phyloP scores from a whole-genome alignment of 345 rosid genomes.

The Lumnitzera littorea region DNA sequence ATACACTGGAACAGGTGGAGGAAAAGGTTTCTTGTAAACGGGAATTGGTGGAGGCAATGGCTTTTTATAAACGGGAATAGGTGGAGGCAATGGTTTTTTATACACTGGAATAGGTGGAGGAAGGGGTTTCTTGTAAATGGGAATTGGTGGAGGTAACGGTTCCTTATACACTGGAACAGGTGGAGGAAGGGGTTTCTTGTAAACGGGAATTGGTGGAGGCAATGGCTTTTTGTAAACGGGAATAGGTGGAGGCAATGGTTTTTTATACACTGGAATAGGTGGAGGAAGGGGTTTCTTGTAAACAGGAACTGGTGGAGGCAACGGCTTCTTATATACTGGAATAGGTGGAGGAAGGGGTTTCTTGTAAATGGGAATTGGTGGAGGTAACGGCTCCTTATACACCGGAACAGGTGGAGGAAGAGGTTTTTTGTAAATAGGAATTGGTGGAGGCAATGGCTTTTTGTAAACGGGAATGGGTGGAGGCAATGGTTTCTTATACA shows the following conservation, averaged over 20 bases:
- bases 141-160: neutral
- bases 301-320: too few species aligned
- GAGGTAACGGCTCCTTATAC: neutral
- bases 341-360: slow-evolving; percentile 6
- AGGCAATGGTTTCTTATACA: slow-evolving; percentile 12
- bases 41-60: slow-evolving; percentile 3
- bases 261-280: slow-evolving; percentile 12
- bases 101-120: slow-evolving; percentile 1
- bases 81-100: slow-evolving; percentile 13
- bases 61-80: slow-evolving; percentile 11
- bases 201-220: too few species aligned
- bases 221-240: slow-evolving; percentile 18
- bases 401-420: neutral
- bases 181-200: slow-evolving; percentile 13
- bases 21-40: neutral
- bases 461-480: neutral
- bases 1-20: neutral
- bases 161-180: slow-evolving; percentile 2
- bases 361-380: slow-evolving; percentile 8
- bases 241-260: slow-evolving; percentile 10
- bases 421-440: slow-evolving; percentile 9
- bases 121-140: neutral
- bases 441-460: slow-evolving; percentile 13
- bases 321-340: too few species aligned
- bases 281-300: neutral